Evolutionary conservation across 352 stramenopile genomes (phyloP).

Genomic region (Pythium sukuiense): DNA sequence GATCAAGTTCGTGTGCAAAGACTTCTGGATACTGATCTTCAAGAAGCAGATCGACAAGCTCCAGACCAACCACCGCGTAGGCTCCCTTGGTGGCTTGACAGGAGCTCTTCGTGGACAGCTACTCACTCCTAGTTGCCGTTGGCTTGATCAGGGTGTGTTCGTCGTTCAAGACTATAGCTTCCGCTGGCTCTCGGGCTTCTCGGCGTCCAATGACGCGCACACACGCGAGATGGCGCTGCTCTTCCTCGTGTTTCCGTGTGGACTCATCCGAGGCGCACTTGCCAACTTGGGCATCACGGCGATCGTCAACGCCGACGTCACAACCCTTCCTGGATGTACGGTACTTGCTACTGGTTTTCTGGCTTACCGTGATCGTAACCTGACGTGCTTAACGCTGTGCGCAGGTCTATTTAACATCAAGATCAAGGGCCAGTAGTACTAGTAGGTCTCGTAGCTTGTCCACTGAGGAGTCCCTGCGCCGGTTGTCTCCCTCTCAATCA

Average conservation of each 20-base stretch:
- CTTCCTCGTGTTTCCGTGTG: conserved; percentile 95
- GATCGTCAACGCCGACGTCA: conserved; percentile 95
- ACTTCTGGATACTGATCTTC: conserved; percentile 97
- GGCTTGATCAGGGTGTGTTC: conserved; percentile 70
- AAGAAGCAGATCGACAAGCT: conserved; percentile 98
- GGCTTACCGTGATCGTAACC: neutral
- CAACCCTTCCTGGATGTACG: conserved; percentile 89
- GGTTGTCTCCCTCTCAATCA: neutral
- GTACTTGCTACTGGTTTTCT: conserved; percentile 22
- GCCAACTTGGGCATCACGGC: conserved; percentile 94
- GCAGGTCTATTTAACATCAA: conserved; percentile 92
- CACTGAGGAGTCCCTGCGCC: neutral
- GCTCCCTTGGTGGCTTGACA: neutral
- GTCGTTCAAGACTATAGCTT: conserved; percentile 96
- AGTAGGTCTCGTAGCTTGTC: neutral
- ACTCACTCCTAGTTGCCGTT: neutral
- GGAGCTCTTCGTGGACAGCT: neutral
- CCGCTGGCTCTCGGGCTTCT: conserved; percentile 89
- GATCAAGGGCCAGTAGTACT: conserved; percentile 68
- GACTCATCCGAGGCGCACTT: conserved; percentile 93
- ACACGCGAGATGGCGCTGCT: conserved; percentile 91
- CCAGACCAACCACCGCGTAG: conserved; percentile 95
- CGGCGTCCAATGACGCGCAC: conserved; percentile 70
- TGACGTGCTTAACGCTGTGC: conserved; percentile 10
- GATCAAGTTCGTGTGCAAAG: conserved; percentile 98